phyloP scores from a whole-genome alignment of 140 eudicot species.

The Cichorium intybus region DNA sequence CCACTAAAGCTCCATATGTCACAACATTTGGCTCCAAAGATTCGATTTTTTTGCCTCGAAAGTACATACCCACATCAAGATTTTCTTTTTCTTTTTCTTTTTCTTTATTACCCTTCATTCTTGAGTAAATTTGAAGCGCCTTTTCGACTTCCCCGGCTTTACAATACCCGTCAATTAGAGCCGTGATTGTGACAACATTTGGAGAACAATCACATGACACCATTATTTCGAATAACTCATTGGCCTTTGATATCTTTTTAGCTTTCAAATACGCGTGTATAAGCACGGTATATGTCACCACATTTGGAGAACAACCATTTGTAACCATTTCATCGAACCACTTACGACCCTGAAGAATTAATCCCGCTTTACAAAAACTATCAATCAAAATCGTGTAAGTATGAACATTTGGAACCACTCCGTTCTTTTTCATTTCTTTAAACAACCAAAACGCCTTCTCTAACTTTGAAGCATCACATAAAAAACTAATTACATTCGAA shows the following conservation, averaged over 20 bases:
- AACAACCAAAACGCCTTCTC: constrained; percentile 80
- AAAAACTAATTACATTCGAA: constrained; percentile 68
- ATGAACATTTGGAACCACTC: constrained; percentile 79
- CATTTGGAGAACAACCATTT: constrained; percentile 80
- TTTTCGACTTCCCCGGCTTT: constrained; percentile 70
- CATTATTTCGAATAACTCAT: constrained; percentile 78
- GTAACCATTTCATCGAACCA: constrained; percentile 82
- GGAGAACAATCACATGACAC: constrained; percentile 65
- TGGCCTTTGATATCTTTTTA: constrained; percentile 52
- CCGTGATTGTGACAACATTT: constrained; percentile 77
- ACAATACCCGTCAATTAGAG: constrained; percentile 83
- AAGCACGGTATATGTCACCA: constrained; percentile 87
- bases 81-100: constrained; percentile 6
- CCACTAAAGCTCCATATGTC: constrained; percentile 93
- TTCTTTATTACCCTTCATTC: constrained; percentile 53
- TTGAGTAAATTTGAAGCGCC: constrained; percentile 75
- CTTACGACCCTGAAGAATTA: constrained; percentile 64
- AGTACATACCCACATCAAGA: constrained; percentile 59
- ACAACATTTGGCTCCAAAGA: constrained; percentile 67
- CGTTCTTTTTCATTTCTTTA: constrained; percentile 68
- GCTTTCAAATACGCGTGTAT: constrained; percentile 90
- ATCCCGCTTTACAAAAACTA: constrained; percentile 89
- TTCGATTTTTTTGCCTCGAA: constrained; percentile 36
- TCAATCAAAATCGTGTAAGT: constrained; percentile 84
- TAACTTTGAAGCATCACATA: constrained; percentile 62